Evolutionary conservation across 805 yeast genomes (phyloP), one percentile per base, ranked within the genome.

Genomic region (Nakazawaea wyomingensis): DNA sequence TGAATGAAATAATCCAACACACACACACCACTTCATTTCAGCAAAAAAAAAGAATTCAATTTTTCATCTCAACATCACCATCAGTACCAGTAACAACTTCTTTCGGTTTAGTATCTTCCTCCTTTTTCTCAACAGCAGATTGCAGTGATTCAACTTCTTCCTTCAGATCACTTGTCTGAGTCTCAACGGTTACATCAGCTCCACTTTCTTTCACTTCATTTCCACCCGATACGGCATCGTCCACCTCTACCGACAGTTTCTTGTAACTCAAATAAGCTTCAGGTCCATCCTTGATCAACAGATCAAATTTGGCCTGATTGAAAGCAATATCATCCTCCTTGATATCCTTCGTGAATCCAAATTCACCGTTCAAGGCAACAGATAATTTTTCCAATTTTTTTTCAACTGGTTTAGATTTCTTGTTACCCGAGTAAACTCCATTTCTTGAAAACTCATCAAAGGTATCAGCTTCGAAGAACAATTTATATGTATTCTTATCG

Each of bases 401-500:
- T 22, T 45, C 44, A 16, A 45, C 36, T 9, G 58, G 57, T 14
- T 60, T 67, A 2, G 53, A 44, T 24, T 62, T 68, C n/a, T 49
- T 47, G 8, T 44, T 27, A 9, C 60, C 68, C 43, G 57, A 65
- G 47, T 69, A 79, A 14, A 77, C 66, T 1, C 80, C 64, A 48
- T 70, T 72, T 39, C 95, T 71, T 2, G 87, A 74, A 54, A 85
- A 88, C 49, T 81, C 82, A 64, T 93, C 99, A 50, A 74, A 78
- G 0, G 96, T 78, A 5, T 74, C 80, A 4, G 83, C 73, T 56
- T 87, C 95, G 57, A 91, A 89, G 56, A 85, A 80, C 54, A 93
- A 64, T 49, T 85, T 73, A 61, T 87, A 93, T 3, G 89, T 78
- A 53, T 82, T 83, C 53, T 80, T 78, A 55, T 90, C 80, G 31